Evolutionary conservation across 176 grass and related monocot species (phyloP), one percentile per base, ranked within the genome.

Genomic region (Eremochloa ophiuroides): DNA sequence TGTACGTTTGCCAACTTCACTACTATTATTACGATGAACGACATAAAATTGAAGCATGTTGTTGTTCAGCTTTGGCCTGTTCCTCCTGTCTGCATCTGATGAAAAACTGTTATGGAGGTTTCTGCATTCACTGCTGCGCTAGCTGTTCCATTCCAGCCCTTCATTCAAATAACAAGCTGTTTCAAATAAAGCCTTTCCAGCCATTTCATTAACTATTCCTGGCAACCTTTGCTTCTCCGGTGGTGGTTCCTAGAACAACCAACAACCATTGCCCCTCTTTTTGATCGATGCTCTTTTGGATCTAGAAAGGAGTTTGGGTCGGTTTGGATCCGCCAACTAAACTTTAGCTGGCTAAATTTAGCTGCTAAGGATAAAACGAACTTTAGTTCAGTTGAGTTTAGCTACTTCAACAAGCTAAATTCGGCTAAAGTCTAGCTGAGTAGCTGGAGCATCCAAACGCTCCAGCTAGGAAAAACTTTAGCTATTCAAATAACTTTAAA

Each of bases 221-320:
- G 23, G 51, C 22, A 4, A 10, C 3, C 30, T 39, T 69, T 43
- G 39, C 71, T 51, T 48, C 42, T 23, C 51, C 22, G 51, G 35
- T 38, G 66, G 25, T 71, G 48, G 11, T 74, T 74, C 85, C 70
- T 75, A 75, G 71, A 86, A 29, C 51, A 56, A 39, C 6, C 50
- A 53, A 53, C 17, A 30, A 80, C 37, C 26, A 71, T 15, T 43
- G 30, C 22, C 37, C 43, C 40, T 25, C 26, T 64, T 60, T 11
- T 80, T 22, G 84, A 81, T 81, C 69, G 55, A 58, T 40, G 43
- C n/a, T n/a, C n/a, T n/a, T n/a, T n/a, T n/a, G n/a, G n/a, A n/a
- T n/a, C n/a, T n/a, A n/a, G n/a, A n/a, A n/a, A n/a, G n/a, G n/a
- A n/a, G n/a, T n/a, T n/a, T n/a, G n/a, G n/a, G n/a, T n/a, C n/a